Evolutionary conservation across 2,329 filamentous ascomycete species (phyloP).

Genomic region (Mycosphaerella sp.): DNA sequence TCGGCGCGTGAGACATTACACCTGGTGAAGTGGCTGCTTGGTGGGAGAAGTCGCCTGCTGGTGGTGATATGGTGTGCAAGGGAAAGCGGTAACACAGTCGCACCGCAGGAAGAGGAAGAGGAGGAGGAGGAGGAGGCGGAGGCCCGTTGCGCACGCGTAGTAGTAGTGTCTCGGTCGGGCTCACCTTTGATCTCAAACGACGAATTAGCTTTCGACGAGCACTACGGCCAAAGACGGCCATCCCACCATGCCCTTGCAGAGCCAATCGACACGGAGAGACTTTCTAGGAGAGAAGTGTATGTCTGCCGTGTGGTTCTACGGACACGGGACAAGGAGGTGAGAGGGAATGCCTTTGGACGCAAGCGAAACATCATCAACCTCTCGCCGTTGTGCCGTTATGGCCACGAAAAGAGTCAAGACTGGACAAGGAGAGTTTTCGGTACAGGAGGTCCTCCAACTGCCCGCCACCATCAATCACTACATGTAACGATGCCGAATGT

Average conservation of each 20-base stretch:
- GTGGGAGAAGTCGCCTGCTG: neutral
- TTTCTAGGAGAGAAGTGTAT: neutral
- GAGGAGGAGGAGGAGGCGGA: neutral
- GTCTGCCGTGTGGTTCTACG: neutral
- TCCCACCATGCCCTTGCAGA: neutral
- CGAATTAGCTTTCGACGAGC: too few species aligned
- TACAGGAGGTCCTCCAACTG: neutral
- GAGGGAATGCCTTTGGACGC: neutral
- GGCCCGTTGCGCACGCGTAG: too few species aligned
- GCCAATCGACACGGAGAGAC: neutral
- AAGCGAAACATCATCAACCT: neutral
- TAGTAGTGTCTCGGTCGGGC: too few species aligned
- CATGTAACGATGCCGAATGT: neutral
- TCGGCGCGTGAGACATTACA: conserved; percentile 18
- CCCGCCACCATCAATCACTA: neutral
- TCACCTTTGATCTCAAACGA: too few species aligned
- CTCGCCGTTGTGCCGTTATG: too few species aligned
- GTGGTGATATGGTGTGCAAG: neutral
- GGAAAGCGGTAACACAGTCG: neutral
- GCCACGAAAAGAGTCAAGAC: too few species aligned
- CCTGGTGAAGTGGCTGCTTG: conserved; percentile 4
- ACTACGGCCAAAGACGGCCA: too few species aligned
- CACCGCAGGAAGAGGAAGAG: neutral
- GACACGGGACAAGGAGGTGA: too few species aligned
- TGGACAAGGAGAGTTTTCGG: too few species aligned